Conservation (phyloP, 2,329 filamentous ascomycete genomes). For the Fonsecaea multimorphosa region DNA sequence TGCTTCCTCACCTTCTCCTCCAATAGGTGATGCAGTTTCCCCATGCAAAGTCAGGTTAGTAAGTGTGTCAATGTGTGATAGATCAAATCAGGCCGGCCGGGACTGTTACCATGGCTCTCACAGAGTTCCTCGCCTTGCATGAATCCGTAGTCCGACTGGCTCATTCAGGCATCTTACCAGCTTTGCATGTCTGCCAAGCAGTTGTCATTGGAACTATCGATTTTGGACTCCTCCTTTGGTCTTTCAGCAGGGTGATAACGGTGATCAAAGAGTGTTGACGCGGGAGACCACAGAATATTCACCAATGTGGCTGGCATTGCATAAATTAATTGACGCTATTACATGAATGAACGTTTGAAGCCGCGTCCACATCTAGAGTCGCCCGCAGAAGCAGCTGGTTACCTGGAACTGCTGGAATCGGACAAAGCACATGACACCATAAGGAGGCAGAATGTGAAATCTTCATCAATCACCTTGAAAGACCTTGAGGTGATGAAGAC, state of each 20-base stretch:
- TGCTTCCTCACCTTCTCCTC: slow-evolving; percentile 16
- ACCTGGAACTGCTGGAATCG: background rate
- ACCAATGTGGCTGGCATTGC: background rate
- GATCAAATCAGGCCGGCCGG: background rate
- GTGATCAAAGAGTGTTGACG: background rate
- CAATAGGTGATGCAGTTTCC: slow-evolving; percentile 22
- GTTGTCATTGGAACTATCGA: background rate
- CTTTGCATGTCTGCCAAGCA: background rate
- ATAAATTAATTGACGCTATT: background rate
- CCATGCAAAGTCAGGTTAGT: background rate
- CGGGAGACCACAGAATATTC: background rate
- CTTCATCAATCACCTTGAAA: background rate
- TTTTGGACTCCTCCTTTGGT: background rate
- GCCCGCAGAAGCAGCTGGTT: background rate
- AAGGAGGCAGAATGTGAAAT: background rate
- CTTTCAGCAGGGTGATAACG: background rate
- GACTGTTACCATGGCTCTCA: slow-evolving; percentile 7
- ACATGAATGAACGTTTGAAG: background rate
- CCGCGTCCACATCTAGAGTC: background rate
- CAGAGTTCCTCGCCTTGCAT: background rate
- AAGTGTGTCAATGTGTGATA: slow-evolving; percentile 18
- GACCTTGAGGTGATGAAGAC: background rate
- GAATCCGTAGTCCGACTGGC: background rate
- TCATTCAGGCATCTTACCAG: background rate
- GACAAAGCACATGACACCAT: background rate